Base-by-base conservation (phyloP, 176 grass and related monocot genomes). In the Oryza meridionalis region DNA sequence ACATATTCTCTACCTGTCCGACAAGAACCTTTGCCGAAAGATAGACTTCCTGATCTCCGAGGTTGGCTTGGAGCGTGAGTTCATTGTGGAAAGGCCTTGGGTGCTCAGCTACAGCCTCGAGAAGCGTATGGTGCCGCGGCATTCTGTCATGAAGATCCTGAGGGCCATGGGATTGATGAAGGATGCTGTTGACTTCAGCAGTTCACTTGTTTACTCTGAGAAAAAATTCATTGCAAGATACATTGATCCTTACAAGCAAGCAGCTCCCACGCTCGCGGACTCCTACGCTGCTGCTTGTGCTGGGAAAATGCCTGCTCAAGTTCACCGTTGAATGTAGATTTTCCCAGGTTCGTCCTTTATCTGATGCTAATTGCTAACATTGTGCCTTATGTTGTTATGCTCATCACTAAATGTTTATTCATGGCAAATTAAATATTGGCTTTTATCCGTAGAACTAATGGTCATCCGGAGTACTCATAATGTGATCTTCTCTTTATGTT, bases 211-310 rank as follows among this genome's bases (percentile, higher is more conserved):
- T 49, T 59, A 26, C 12, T 67, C 8, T 4, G 21, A 81, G 46
- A 35, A 42, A 16, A 11, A 4, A 25, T 81, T 70, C 67, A 6
- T 59, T 17, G 47, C 79, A 13, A 70, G 29, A 17, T 70, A 40
- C 67, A 80, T 93, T 13, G 63, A 86, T 16, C 59, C 26, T 27
- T 62, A 87, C 55, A 75, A 86, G 61, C 31, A 78, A n/a, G 37
- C 46, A 37, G 59, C 84, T 73, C 83, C 80, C 35, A 81, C 29
- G 0, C 69, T 94, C 17, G 47, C 37, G 38, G 65, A 80, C 53
- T 13, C 66, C 51, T 92, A 88, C 79, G 40, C 75, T 29, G 45
- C 73, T 16, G 70, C 44, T 81, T n/a, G 44, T 79, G 81, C 73
- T 47, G 37, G 5, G 14, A 74, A 44, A 65, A 12, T 81, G 32